Evolutionary conservation across 2,329 filamentous ascomycete species (phyloP).

Genomic region (Phyllosticta capitalensis): DNA sequence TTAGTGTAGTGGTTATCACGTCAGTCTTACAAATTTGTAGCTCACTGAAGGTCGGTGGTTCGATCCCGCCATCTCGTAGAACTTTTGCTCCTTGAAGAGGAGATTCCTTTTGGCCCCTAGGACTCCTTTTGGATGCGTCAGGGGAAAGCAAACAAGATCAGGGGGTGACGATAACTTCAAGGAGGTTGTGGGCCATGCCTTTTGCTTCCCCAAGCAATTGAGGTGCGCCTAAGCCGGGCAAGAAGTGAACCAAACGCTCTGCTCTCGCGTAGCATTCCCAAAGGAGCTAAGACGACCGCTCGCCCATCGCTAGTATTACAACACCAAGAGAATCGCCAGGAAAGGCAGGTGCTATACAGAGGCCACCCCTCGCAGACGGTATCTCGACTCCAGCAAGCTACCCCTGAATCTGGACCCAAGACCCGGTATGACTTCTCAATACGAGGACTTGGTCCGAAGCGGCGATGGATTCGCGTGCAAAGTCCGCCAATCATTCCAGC

Average conservation of each 20-base stretch:
- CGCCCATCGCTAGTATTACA: too few relatives aligned
- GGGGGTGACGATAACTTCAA: too few relatives aligned
- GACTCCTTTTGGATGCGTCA: not conserved
- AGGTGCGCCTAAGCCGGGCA: not conserved
- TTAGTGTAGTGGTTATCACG: conserved; percentile 12
- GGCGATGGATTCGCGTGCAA: not conserved
- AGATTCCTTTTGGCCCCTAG: not conserved
- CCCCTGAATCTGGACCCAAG: not conserved
- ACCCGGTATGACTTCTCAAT: not conserved
- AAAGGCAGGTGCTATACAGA: too few relatives aligned
- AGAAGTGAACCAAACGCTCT: not conserved
- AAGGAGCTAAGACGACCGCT: not conserved
- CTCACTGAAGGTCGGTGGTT: conserved; percentile 12
- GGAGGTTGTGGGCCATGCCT: too few relatives aligned
- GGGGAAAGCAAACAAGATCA: not conserved
- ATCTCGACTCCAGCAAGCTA: not conserved
- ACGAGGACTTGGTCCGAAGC: not conserved
- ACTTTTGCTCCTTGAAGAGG: not conserved
- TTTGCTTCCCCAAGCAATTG: too few relatives aligned
- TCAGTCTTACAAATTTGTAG: conserved; percentile 8
- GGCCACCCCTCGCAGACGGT: not conserved
- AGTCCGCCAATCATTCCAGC: not conserved
- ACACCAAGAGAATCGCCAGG: not conserved
- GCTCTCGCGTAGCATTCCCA: not conserved
- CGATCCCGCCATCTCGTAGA: conserved; percentile 11